These are phyloP conservation scores for Boeremia lycopersici DNA, from an alignment of 2,329 filamentous ascomycete species.

Conservation along the genomic window DNA sequence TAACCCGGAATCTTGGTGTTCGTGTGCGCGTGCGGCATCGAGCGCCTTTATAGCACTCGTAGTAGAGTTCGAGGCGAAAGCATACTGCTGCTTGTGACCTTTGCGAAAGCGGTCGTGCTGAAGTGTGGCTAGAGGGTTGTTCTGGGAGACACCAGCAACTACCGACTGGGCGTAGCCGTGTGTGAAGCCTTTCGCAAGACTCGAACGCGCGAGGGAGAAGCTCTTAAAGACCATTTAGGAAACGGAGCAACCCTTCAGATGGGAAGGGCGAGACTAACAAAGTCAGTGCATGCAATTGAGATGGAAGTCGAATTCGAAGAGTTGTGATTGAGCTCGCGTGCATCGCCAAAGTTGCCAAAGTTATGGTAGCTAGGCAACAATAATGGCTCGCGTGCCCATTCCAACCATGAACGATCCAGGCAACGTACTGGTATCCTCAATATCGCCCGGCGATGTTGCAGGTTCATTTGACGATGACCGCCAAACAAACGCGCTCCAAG, in stretches of 20 bases:
- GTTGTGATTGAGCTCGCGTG: background rate
- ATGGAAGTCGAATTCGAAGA: background rate
- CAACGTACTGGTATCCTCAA: slow-evolving; percentile 68
- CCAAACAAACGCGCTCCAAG: slow-evolving; percentile 82
- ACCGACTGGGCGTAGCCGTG: slow-evolving; percentile 98
- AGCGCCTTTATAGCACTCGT: slow-evolving; percentile 46
- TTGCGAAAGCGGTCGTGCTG: slow-evolving; percentile 54
- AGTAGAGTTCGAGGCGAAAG: slow-evolving; percentile 64
- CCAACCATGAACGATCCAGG: slow-evolving; percentile 1
- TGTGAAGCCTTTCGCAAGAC: slow-evolving; percentile 94
- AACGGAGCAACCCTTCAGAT: slow-evolving; percentile 66
- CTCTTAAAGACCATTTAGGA: slow-evolving; percentile 88
- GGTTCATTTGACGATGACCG: slow-evolving; percentile 98
- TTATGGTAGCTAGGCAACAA: slow-evolving; percentile 27
- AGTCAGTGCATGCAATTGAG: slow-evolving; percentile 26
- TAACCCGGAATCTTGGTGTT: slow-evolving; percentile 62
- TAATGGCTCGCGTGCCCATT: slow-evolving; percentile 20
- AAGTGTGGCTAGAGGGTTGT: slow-evolving; percentile 61
- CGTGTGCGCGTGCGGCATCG: slow-evolving; percentile 28
- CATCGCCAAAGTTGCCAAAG: slow-evolving; percentile 4
- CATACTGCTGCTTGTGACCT: slow-evolving; percentile 71
- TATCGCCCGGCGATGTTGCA: slow-evolving; percentile 70
- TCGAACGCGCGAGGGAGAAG: slow-evolving; percentile 90
- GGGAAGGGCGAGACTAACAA: slow-evolving; percentile 55
- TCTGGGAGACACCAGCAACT: slow-evolving; percentile 80